Conservation (phyloP, 495 filamentous ascomycete genomes). For the Neurospora terricola region DNA sequence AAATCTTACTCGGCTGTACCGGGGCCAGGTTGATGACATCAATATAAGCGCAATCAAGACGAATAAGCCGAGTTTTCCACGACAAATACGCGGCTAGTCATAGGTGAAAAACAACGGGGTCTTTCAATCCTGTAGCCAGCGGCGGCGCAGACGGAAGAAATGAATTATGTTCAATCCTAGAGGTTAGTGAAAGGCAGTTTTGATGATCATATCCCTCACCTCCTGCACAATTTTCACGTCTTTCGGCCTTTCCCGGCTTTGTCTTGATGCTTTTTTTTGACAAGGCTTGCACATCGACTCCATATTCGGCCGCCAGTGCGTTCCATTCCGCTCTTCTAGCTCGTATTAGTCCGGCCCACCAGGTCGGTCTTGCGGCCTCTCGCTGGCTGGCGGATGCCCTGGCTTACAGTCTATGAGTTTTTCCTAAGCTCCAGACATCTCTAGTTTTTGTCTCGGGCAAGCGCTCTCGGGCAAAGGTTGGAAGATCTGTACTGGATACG, state of each 20-base stretch:
- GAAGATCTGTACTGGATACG: background rate
- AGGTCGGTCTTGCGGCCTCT: background rate
- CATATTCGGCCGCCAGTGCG: background rate
- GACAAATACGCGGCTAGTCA: background rate
- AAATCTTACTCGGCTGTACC: conserved; percentile 8
- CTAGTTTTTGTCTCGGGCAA: background rate
- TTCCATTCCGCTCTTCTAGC: background rate
- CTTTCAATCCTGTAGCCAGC: background rate
- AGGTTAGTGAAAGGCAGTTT: conserved; percentile 1
- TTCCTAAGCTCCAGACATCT: background rate
- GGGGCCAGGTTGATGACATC: conserved; percentile 15
- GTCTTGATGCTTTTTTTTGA: background rate
- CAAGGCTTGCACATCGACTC: background rate
- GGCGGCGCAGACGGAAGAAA: background rate
- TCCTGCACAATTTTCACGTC: background rate
- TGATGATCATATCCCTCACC: background rate
- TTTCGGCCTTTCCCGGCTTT: background rate
- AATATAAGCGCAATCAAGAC: conserved; percentile 21
- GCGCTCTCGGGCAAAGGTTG: background rate
- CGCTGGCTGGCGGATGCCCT: background rate
- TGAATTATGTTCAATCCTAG: background rate
- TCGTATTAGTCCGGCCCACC: background rate
- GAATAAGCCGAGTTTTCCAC: conserved; percentile 3
- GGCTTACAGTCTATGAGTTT: background rate
- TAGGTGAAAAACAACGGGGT: background rate